A percentile compares a stretch with the other conserved stretches of the same genome.
phyloP scores from a whole-genome alignment of 2,329 filamentous ascomycete genomes.

The Nakataea oryzae region DNA sequence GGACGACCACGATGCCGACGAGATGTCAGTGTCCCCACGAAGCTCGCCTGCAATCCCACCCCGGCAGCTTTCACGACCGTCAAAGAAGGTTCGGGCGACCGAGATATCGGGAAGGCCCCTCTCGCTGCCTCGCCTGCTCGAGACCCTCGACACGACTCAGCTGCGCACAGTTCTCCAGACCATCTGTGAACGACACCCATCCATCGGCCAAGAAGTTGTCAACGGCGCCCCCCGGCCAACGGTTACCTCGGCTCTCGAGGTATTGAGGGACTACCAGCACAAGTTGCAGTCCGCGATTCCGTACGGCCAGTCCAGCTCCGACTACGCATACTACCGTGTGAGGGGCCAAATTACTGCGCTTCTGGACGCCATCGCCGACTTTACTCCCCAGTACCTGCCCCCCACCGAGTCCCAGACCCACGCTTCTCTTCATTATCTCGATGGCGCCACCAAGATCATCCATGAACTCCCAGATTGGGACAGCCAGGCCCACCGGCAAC shows the following conservation, averaged over 20 bases:
- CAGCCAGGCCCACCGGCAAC: constrained; percentile 74
- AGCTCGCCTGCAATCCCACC: constrained; percentile 68
- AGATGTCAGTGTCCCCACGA: constrained; percentile 83
- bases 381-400: constrained; percentile 89
- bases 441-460: constrained; percentile 82
- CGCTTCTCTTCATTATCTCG: constrained; percentile 75
- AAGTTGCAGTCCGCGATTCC: constrained; percentile 70
- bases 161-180: constrained; percentile 79
- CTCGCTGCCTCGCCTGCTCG: constrained; percentile 63
- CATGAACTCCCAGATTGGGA: constrained; percentile 89
- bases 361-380: constrained; percentile 84
- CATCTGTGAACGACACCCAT: constrained; percentile 82
- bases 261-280: constrained; percentile 73
- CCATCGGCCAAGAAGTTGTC: constrained; percentile 76
- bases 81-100: constrained; percentile 52
- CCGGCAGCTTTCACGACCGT: constrained; percentile 55
- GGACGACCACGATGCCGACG: constrained; percentile 62
- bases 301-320: constrained; percentile 73
- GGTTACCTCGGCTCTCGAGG: constrained; percentile 66
- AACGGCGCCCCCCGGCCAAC: constrained; percentile 79
- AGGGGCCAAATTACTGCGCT: constrained; percentile 70
- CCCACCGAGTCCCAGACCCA: constrained; percentile 80
- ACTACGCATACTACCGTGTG: constrained; percentile 92
- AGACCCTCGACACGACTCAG: constrained; percentile 80
- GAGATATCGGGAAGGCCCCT: constrained; percentile 54